These are phyloP conservation scores for Tulasnella calospora DNA, from an alignment of 768 basidiomycete genomes.

Conservation along the genomic window DNA sequence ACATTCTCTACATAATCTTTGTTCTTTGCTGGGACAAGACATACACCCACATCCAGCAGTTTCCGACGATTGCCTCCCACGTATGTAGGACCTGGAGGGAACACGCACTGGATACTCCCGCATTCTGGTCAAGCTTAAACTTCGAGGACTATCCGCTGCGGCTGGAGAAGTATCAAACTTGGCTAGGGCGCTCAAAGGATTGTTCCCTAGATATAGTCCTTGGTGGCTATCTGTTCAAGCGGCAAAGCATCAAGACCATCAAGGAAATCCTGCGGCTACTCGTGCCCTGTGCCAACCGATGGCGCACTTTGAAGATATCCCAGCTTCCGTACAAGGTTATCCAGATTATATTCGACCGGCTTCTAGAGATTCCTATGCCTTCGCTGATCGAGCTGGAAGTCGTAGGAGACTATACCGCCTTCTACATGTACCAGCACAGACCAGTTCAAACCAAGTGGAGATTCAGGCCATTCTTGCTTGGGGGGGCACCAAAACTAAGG, in stretches of 20 bases:
- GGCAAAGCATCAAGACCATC: background rate
- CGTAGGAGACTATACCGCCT: background rate
- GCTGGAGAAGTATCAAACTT: background rate
- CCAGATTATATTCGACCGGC: background rate
- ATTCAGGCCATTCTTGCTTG: background rate
- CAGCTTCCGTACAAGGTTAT: background rate
- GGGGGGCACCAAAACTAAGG: background rate
- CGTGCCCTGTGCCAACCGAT: background rate
- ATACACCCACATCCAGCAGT: background rate
- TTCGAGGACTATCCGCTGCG: background rate
- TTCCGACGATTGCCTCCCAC: slow-evolving; percentile 41
- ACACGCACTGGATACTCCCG: background rate
- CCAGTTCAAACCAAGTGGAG: background rate
- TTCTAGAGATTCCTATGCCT: background rate
- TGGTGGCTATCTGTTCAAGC: background rate
- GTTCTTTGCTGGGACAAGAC: background rate
- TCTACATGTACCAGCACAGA: background rate
- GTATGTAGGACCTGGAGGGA: slow-evolving; percentile 63
- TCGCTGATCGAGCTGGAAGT: background rate
- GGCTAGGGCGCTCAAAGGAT: background rate
- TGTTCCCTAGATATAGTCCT: background rate
- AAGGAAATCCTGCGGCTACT: background rate
- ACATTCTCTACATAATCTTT: background rate
- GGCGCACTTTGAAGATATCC: background rate
- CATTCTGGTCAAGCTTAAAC: background rate